Evolutionary conservation across 768 basidiomycete genomes (phyloP).

Genomic region (Serendipita sp.): DNA sequence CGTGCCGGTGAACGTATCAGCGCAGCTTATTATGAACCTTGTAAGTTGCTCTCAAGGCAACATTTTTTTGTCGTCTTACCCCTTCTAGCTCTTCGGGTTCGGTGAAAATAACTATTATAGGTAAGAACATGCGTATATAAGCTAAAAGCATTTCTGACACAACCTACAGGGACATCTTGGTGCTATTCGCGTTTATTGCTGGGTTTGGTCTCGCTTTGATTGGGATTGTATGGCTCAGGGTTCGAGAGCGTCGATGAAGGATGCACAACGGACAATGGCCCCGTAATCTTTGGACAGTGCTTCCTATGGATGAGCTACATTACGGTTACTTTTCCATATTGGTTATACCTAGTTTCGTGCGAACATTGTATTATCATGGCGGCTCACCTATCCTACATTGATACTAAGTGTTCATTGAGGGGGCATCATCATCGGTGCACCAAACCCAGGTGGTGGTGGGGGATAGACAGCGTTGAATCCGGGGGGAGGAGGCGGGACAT

Average conservation of each 20-base stretch:
- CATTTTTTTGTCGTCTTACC: neutral
- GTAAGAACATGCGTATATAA: conserved; percentile 12
- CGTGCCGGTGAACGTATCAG: conserved; percentile 68
- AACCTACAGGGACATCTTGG: conserved; percentile 44
- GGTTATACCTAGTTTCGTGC: too few relatives aligned
- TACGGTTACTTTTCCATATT: too few relatives aligned
- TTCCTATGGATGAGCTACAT: neutral
- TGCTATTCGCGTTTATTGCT: conserved; percentile 71
- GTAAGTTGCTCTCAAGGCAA: conserved; percentile 20
- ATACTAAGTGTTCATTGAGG: neutral
- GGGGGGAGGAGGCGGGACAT: neutral
- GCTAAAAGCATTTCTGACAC: conserved; percentile 1
- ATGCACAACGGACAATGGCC: neutral
- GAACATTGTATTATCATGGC: too few relatives aligned
- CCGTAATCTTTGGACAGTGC: neutral
- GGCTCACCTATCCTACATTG: too few relatives aligned
- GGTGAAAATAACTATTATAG: conserved; percentile 67
- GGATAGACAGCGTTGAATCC: neutral
- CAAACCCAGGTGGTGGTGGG: neutral
- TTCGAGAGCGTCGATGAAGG: conserved; percentile 53
- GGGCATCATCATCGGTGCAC: neutral
- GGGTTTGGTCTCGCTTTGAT: conserved; percentile 64
- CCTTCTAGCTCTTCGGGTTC: conserved; percentile 71
- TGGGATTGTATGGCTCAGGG: conserved; percentile 55
- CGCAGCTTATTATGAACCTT: conserved; percentile 69